Conservation (phyloP, 2,329 filamentous ascomycete species). For the Whalleya microplaca region DNA sequence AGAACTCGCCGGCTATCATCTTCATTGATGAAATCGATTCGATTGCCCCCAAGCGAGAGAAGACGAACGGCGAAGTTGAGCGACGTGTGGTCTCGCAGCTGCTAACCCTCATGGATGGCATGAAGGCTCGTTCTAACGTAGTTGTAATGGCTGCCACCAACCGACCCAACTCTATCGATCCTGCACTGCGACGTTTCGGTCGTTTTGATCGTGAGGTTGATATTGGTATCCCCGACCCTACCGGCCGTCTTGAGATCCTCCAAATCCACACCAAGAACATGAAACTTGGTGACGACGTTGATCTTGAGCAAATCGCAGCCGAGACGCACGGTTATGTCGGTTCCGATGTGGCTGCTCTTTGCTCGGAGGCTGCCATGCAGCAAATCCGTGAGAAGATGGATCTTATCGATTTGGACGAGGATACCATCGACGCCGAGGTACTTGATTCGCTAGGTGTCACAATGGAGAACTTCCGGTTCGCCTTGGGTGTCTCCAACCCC, state of each 20-base stretch:
- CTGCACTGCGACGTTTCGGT: slow-evolving; percentile 94
- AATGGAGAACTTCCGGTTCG: slow-evolving; percentile 99
- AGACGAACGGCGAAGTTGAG: slow-evolving; percentile 99
- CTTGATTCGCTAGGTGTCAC: slow-evolving; percentile 97
- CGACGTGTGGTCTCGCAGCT: slow-evolving; percentile 98
- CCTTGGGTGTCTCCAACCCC: slow-evolving; percentile 96
- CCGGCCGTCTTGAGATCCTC: slow-evolving; percentile 96
- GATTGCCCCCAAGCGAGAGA: slow-evolving; percentile 98
- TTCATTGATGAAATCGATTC: slow-evolving; percentile 99
- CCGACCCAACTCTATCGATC: slow-evolving; percentile 97
- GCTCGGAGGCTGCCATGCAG: slow-evolving; percentile 99
- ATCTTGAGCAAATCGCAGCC: slow-evolving; percentile 92
- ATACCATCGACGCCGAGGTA: slow-evolving; percentile 98
- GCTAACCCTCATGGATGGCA: slow-evolving; percentile 95
- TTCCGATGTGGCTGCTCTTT: slow-evolving; percentile 96
- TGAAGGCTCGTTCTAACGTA: slow-evolving; percentile 98
- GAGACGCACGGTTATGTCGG: slow-evolving; percentile 99
- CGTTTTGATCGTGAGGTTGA: slow-evolving; percentile 99
- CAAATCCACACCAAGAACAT: slow-evolving; percentile 99
- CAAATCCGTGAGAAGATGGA: slow-evolving; percentile 99
- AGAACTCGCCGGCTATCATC: slow-evolving; percentile 98
- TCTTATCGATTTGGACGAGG: slow-evolving; percentile 96
- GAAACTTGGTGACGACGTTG: slow-evolving; percentile 97
- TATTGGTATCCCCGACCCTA: slow-evolving; percentile 96
- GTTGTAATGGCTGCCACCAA: slow-evolving; percentile 99